A percentile compares a stretch with the other conserved stretches of the same genome.
Conservation (phyloP, 345 rosid species). For the Euphorbia lathyris region DNA sequence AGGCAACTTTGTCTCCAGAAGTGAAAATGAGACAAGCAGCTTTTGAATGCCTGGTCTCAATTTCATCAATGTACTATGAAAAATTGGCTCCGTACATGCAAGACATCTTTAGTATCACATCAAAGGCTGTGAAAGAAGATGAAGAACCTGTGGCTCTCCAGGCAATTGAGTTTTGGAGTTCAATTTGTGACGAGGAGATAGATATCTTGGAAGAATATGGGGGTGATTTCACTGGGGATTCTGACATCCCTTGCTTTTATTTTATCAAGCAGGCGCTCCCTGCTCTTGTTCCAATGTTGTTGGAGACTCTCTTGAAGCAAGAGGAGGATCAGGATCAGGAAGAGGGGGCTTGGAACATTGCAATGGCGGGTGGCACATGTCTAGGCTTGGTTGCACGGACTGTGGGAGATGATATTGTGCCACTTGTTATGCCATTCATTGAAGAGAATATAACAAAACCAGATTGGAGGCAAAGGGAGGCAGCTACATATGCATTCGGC, state of each 20-base stretch:
- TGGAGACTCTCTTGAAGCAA: conserved; percentile 46
- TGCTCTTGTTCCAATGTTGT: conserved; percentile 42
- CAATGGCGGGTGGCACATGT: conserved; percentile 53
- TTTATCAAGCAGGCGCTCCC: conserved; percentile 49
- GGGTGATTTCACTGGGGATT: conserved; percentile 41
- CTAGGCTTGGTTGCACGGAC: conserved; percentile 50
- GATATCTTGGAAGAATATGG: conserved; percentile 48
- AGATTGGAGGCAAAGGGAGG: conserved; percentile 50
- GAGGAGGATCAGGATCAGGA: conserved; percentile 55
- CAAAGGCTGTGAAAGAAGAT: conserved; percentile 47
- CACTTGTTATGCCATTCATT: conserved; percentile 47
- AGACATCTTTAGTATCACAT: conserved; percentile 42
- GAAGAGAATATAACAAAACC: conserved; percentile 46
- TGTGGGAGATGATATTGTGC: conserved; percentile 43
- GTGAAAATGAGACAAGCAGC: conserved; percentile 44
- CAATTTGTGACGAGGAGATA: conserved; percentile 50
- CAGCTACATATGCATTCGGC: conserved; percentile 50
- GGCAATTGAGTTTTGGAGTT: conserved; percentile 49
- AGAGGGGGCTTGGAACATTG: conserved; percentile 48
- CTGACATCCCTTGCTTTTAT: conserved; percentile 42
- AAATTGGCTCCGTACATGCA: conserved; percentile 45
- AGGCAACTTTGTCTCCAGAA: conserved; percentile 41
- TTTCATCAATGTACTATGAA: conserved; percentile 45
- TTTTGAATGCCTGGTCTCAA: conserved; percentile 47
- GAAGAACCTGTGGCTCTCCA: conserved; percentile 46